Base-by-base conservation (phyloP, 2,329 filamentous ascomycete species). In the Aureobasidium sp. region DNA sequence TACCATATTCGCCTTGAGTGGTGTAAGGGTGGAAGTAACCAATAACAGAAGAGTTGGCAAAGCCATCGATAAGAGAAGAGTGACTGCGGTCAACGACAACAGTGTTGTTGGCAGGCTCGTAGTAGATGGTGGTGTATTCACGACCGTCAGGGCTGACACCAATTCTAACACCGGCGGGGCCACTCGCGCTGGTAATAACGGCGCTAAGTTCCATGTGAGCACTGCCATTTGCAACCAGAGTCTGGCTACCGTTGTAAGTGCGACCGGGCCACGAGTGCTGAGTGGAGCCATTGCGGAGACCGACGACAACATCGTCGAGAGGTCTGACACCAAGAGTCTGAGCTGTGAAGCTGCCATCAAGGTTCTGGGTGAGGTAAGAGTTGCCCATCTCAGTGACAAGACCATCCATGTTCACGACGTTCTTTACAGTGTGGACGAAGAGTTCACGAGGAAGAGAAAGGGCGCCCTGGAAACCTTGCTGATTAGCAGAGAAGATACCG, bases 1-100 rank as follows among this genome's bases (percentile, higher is more conserved):
- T 63, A 37, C 65, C 62, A 27, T 64, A 66, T 1, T 68, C 70
- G 37, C 68, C 66, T 10, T 48, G 37, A 1, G 49, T 42, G 5
- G 72, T 75, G 70, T 79, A 78, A 3, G 77, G 77, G 58, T 75
- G 70, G 69, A 78, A 79, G 67, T 77, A 78, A 11, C 77, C 77
- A 6, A 74, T 70, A 59, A 78, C 75, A 21, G 76, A 78, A 42
- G 71, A 72, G 65, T 76, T 78, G 62, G 71, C 70, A 64, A 78
- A 78, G 44, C 75, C 69, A 3, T 66, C 64, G 59, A 81, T 75
- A 2, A 68, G 68, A 13, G 76, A 78, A 2, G 76, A 79, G 61
- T 74, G 70, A 10, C 70, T 68, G 41, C 78, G 73, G 62, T 79
- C 74, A 32, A 80, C 75, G 53, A 76, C 73, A 68, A 81, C 70